Evolutionary conservation across 1,284 basidiomycete species (phyloP).

Genomic region (Ganoderma lingzhi): DNA sequence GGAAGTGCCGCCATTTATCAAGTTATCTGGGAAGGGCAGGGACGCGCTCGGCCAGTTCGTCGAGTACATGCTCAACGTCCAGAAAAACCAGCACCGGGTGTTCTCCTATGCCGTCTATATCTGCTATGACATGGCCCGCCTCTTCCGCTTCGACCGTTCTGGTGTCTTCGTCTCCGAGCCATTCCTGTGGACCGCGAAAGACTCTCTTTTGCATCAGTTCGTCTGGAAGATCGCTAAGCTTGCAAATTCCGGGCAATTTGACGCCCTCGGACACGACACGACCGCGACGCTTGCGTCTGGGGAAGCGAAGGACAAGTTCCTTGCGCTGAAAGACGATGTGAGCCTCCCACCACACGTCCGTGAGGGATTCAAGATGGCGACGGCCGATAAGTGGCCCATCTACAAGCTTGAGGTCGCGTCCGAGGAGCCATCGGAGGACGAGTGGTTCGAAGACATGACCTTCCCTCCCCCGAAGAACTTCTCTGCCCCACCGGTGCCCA

Average conservation of each 20-base stretch:
- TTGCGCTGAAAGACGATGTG: neutral
- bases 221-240: constrained; percentile 25
- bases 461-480: neutral
- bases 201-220: constrained; percentile 15
- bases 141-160: constrained; percentile 20
- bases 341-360: neutral
- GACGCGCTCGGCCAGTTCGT: neutral
- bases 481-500: neutral
- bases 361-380: constrained; percentile 1
- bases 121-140: constrained; percentile 1
- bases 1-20: neutral
- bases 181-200: constrained; percentile 14
- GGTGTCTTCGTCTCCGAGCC: constrained; percentile 18
- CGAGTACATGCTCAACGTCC: neutral
- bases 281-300: constrained; percentile 4
- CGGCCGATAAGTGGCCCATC: neutral
- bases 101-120: neutral
- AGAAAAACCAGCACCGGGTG: neutral
- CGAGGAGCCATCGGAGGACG: neutral
- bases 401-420: constrained; percentile 2
- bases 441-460: neutral
- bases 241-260: neutral
- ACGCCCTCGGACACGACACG: constrained; percentile 28
- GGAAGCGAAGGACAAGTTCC: neutral
- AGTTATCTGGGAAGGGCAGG: neutral